Evolutionary conservation across 345 rosid genomes (phyloP).

Genomic region (Stellera chamaejasme): DNA sequence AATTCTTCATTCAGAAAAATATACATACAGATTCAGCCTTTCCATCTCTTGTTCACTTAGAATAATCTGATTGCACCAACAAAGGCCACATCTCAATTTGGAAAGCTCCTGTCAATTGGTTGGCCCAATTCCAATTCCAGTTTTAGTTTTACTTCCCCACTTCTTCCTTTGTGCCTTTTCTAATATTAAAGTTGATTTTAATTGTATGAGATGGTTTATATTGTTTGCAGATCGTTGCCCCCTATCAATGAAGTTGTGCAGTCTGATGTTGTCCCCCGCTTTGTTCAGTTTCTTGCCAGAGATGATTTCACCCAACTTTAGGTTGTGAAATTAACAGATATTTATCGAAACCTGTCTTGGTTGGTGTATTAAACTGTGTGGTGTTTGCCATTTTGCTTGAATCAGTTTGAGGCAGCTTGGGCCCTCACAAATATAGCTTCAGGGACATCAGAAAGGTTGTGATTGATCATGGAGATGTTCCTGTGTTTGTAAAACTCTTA

Average conservation of each 20-base stretch:
- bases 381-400: constrained; percentile 1
- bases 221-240: constrained; percentile 52
- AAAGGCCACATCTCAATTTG: constrained; percentile 57
- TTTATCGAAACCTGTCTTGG: background rate
- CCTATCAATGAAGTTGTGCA: constrained; percentile 68
- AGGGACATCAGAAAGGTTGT: constrained; percentile 75
- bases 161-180: background rate
- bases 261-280: constrained; percentile 67
- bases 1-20: no score
- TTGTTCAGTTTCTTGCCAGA: constrained; percentile 64
- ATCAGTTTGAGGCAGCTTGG: constrained; percentile 85
- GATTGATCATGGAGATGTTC: constrained; percentile 68
- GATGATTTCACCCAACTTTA: constrained; percentile 77
- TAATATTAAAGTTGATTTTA: background rate
- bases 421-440: constrained; percentile 81
- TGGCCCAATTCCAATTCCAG: background rate
- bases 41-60: no score
- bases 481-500: constrained; percentile 57
- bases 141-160: background rate
- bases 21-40: no score
- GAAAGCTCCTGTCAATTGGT: constrained; percentile 75
- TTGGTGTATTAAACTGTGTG: background rate
- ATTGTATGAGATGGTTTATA: background rate
- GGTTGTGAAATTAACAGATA: constrained; percentile 21
- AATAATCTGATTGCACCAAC: no score